Conservation (phyloP, 2,329 filamentous ascomycete genomes). For the Lecanicillium sp. region DNA sequence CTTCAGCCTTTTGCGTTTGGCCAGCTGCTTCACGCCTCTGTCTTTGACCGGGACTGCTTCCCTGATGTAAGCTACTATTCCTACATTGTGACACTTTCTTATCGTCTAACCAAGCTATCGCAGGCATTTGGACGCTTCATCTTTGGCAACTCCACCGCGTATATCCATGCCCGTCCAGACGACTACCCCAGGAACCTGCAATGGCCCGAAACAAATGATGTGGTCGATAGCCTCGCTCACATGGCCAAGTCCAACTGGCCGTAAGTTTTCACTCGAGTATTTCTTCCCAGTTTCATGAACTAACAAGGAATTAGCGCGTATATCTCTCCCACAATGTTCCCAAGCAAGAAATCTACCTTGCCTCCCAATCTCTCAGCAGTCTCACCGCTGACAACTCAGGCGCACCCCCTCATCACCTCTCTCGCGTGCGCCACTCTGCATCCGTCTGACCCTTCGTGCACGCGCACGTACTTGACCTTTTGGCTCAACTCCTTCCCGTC, state of each 20-base stretch:
- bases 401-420: conserved; percentile 77
- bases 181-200: conserved; percentile 56
- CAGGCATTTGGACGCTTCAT: conserved; percentile 33
- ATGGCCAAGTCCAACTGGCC: conserved; percentile 83
- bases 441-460: conserved; percentile 79
- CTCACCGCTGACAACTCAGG: conserved; percentile 70
- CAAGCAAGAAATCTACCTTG: conserved; percentile 56
- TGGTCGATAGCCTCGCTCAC: conserved; percentile 72
- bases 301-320: conserved; percentile 49
- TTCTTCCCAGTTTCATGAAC: background rate
- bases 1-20: conserved; percentile 69
- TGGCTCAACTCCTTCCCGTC: conserved; percentile 77
- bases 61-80: conserved; percentile 28
- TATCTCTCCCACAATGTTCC: conserved; percentile 80
- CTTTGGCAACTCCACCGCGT: conserved; percentile 69
- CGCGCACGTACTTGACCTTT: conserved; percentile 79
- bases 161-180: conserved; percentile 65
- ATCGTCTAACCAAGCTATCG: too few relatives aligned
- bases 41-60: conserved; percentile 71
- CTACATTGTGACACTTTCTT: too few relatives aligned
- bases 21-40: conserved; percentile 66
- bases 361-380: conserved; percentile 60
- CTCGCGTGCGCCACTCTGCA: conserved; percentile 88
- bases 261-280: conserved; percentile 36
- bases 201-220: conserved; percentile 70